These are phyloP conservation scores for Populus ilicifolia DNA, from an alignment of 345 rosid species.

Conservation along the genomic window DNA sequence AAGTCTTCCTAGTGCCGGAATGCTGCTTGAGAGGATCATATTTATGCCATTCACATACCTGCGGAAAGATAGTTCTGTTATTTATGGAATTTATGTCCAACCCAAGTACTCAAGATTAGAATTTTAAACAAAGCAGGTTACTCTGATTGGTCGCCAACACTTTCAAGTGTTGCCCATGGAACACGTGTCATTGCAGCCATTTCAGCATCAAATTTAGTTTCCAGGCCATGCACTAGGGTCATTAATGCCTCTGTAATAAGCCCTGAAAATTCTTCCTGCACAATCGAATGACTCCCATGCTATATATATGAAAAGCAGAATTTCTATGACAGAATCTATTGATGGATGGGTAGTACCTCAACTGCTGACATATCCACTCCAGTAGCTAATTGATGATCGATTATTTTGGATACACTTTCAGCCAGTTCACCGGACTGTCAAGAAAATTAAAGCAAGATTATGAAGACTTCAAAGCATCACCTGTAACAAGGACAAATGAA, in stretches of 20 bases:
- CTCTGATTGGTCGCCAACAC: conserved; percentile 98
- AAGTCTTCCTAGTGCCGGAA: conserved; percentile 63
- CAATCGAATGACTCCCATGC: conserved; percentile 12
- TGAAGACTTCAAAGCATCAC: conserved; percentile 1
- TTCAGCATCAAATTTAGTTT: conserved; percentile 92
- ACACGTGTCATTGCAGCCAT: conserved; percentile 97
- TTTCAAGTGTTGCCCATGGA: conserved; percentile 93
- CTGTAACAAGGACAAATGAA: neutral
- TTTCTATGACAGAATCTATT: conserved; percentile 1
- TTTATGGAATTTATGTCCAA: neutral
- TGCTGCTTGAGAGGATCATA: conserved; percentile 51
- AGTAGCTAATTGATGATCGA: conserved; percentile 77
- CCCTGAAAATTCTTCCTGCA: conserved; percentile 95
- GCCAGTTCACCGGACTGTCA: conserved; percentile 88
- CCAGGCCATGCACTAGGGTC: conserved; percentile 86
- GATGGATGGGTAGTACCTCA: conserved; percentile 51
- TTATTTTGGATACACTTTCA: conserved; percentile 86
- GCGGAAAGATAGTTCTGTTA: conserved; percentile 33
- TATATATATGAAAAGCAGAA: conserved; percentile 20
- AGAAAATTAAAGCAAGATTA: conserved; percentile 29
- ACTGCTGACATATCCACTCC: conserved; percentile 88
- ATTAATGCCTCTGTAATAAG: conserved; percentile 86
- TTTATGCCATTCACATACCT: conserved; percentile 73
- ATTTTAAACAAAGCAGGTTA: conserved; percentile 21
- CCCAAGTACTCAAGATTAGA: neutral